Conservation (phyloP, 1,284 basidiomycete species). For the Ceratobasidium sp. region DNA sequence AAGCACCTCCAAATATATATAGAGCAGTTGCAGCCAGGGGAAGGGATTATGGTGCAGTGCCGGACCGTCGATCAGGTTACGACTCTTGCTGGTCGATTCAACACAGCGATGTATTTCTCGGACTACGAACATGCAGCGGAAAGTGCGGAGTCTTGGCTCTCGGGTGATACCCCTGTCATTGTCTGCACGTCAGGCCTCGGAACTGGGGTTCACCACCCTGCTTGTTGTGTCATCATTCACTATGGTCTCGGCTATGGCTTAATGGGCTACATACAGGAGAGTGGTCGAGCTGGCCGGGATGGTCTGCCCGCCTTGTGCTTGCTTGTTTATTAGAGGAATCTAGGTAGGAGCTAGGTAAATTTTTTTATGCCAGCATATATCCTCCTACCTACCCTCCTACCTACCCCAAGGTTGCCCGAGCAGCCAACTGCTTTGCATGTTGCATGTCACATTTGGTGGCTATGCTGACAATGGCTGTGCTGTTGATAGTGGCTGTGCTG, state of each 20-base stretch:
- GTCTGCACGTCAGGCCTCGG: conserved; percentile 1
- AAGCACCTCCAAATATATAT: background rate
- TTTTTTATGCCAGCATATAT: too few relatives aligned
- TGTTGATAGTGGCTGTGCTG: too few relatives aligned
- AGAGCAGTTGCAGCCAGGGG: background rate
- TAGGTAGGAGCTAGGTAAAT: too few relatives aligned
- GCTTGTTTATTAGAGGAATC: too few relatives aligned
- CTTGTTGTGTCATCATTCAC: background rate
- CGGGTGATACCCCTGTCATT: background rate
- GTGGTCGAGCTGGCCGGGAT: background rate
- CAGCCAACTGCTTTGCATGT: too few relatives aligned
- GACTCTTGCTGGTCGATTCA: background rate
- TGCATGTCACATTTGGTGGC: too few relatives aligned
- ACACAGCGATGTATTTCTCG: too few relatives aligned
- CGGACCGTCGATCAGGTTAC: background rate
- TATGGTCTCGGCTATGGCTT: background rate
- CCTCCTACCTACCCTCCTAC: too few relatives aligned
- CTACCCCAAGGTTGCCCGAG: too few relatives aligned
- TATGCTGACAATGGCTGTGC: too few relatives aligned
- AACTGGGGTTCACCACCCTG: conserved; percentile 1
- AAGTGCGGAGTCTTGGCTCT: background rate
- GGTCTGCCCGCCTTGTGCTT: background rate
- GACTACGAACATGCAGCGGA: too few relatives aligned
- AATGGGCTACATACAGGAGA: background rate
- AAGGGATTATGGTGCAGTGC: conserved; percentile 8